phyloP scores from a whole-genome alignment of 129 eudicot species.

The Chrysanthemum lavandulifolium region DNA sequence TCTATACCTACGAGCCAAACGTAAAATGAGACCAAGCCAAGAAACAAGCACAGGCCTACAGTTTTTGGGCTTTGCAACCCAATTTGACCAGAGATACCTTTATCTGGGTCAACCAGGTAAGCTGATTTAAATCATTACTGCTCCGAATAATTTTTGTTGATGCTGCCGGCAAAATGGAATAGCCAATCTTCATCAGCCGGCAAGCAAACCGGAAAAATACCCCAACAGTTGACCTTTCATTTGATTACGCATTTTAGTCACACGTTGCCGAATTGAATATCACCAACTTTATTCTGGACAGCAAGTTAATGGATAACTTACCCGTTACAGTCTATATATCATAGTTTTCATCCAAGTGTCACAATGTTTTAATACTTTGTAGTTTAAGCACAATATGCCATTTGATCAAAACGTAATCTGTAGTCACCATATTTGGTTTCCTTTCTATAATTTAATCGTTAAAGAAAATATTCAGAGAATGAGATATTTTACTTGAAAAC shows the following conservation, averaged over 20 bases:
- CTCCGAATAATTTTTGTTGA: neutral
- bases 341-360: conserved; percentile 26
- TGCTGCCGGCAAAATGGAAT: conserved; percentile 18
- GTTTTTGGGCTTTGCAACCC: neutral
- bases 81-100: neutral
- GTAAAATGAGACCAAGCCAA: neutral
- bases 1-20: neutral
- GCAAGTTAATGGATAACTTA: conserved; percentile 20
- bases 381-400: neutral
- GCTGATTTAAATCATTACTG: neutral
- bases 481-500: too few species aligned
- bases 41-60: neutral
- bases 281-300: conserved; percentile 22
- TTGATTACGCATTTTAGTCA: conserved; percentile 9
- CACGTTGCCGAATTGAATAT: conserved; percentile 21
- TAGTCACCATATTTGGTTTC: neutral
- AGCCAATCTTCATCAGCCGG: conserved; percentile 15
- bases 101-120: neutral
- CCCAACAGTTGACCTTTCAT: conserved; percentile 14
- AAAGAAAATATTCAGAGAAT: too few species aligned
- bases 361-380: neutral
- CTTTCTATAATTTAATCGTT: too few species aligned
- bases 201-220: conserved; percentile 11
- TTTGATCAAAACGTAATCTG: neutral
- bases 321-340: neutral